phyloP scores from a whole-genome alignment of 306 rosid species.

The Betula pendula region DNA sequence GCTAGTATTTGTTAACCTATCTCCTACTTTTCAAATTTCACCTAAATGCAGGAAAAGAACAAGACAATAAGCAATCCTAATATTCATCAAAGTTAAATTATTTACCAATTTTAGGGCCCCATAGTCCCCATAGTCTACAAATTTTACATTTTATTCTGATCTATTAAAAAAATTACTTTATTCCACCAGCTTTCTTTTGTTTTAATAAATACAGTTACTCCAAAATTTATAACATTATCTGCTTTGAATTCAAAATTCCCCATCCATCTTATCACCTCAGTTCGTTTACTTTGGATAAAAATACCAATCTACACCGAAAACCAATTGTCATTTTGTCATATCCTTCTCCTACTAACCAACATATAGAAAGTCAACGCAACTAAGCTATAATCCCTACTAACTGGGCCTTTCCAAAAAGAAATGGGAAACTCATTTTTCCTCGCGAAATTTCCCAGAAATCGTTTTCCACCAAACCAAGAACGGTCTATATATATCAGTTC shows the following conservation, averaged over 20 bases:
- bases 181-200: not conserved
- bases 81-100: not conserved
- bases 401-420: not conserved
- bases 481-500: not conserved
- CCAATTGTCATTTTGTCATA: not conserved
- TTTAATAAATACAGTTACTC: not conserved
- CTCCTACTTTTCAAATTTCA: not conserved
- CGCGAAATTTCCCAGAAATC: not conserved
- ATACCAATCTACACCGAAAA: not conserved
- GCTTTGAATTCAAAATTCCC: not conserved
- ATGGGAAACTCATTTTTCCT: not conserved
- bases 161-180: not conserved
- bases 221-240: not conserved
- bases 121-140: not conserved
- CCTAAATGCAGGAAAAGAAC: not conserved
- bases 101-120: not conserved
- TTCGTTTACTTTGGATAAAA: not conserved
- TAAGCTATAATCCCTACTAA: not conserved
- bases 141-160: not conserved
- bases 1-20: not conserved
- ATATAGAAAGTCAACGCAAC: not conserved
- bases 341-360: not conserved
- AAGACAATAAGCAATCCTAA: not conserved
- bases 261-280: not conserved
- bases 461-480: not conserved